A percentile compares a stretch with the other conserved stretches of the same genome.
Evolutionary conservation across 2,329 filamentous ascomycete genomes (phyloP).

Genomic region (Onygenales sp.): DNA sequence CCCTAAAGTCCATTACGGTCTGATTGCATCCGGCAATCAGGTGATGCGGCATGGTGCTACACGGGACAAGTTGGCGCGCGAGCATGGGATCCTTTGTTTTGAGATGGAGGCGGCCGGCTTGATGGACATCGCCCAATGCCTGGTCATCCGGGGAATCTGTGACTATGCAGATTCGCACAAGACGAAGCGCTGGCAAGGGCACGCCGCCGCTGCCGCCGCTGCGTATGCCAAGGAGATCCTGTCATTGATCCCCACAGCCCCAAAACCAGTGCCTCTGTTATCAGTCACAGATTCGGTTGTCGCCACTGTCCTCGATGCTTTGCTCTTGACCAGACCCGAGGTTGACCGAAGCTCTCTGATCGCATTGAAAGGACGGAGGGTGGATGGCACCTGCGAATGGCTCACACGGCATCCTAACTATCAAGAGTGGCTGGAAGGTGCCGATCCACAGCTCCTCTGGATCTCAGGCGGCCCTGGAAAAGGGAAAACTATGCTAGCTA

Average conservation of each 20-base stretch:
- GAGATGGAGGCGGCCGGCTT: constrained; percentile 14
- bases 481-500: constrained; percentile 19
- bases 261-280: constrained; percentile 4
- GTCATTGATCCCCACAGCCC: neutral
- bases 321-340: constrained; percentile 15
- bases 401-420: constrained; percentile 11
- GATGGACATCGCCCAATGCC: constrained; percentile 22
- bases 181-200: constrained; percentile 28
- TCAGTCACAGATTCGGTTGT: constrained; percentile 11
- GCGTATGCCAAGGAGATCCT: constrained; percentile 18
- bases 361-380: constrained; percentile 15
- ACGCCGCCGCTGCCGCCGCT: constrained; percentile 24
- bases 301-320: constrained; percentile 13
- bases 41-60: constrained; percentile 14
- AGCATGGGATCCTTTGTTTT: constrained; percentile 16
- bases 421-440: constrained; percentile 11
- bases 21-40: constrained; percentile 18
- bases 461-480: constrained; percentile 18
- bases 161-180: constrained; percentile 35
- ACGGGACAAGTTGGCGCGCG: constrained; percentile 7
- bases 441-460: constrained; percentile 14
- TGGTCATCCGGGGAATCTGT: constrained; percentile 34
- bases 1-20: constrained; percentile 15
- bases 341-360: constrained; percentile 17
- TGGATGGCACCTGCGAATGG: constrained; percentile 17